Base-by-base conservation (phyloP, 805 yeast species). In the Candida koratica region DNA sequence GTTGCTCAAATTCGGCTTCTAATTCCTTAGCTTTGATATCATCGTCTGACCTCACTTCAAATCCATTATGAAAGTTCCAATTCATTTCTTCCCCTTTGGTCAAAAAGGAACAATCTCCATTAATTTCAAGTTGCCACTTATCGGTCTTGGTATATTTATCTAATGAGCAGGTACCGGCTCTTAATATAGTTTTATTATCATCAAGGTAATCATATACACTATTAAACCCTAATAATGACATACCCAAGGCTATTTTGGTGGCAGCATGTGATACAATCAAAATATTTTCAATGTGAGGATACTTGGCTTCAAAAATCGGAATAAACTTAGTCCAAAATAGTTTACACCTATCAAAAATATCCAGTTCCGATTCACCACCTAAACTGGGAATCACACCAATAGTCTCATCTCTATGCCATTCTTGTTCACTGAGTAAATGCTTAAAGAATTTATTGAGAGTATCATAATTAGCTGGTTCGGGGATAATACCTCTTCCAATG, bases 231-330 rank as follows among this genome's bases (percentile, higher is more conserved):
- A 83, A 52, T 11, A 90, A 63, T 1, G 84, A 72, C 77, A 86
- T 76, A 4, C 96, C 96, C 12, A 90, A 62, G 0, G 94, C 89
- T 42, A 88, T 86, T 56, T 87, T 86, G 4, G 94, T 74, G 3
- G 97, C 97, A 1, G 97, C 98, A 60, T 93, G 97, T 4, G 95
- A 79, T 17, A 86, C 79, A n/a, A 90, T 61, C 15, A 93, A 49
- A 6, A 93, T 64, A 0, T 78, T 67, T 24, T 79, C 76, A 20
- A 77, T 64, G 2, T 77, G 62, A 0, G 95, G 94, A 48, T 61
- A 72, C 41, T 69, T 61, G 6, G 50, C 40, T 44, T 81, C 82
- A 36, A 85, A 67, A 34, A 61, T 66, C 2, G 80, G 75, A 2
- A 86, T 57, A 46, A 90, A 77, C 23, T 52, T 52, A 0, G 55